Percentiles rank a stretch among this genome's conserved stretches.
These are phyloP conservation scores for Phytophthora megakarya DNA, from an alignment of 352 stramenopile species.

Conservation along the genomic window DNA sequence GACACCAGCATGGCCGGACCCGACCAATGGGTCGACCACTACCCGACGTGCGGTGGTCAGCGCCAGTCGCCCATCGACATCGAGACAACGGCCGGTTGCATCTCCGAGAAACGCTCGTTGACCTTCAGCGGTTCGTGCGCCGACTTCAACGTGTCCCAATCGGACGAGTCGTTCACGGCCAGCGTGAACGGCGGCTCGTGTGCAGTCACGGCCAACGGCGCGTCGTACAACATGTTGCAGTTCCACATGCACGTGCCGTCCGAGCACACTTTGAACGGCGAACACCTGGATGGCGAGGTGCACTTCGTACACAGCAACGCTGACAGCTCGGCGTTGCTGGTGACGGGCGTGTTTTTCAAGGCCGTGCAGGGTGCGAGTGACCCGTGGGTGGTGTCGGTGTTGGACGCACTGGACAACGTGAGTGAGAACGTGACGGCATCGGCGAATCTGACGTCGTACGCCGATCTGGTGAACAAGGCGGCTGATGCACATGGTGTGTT, in stretches of 20 bases:
- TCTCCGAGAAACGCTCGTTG: constrained; percentile 18
- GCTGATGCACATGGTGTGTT: constrained; percentile 19
- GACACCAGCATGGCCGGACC: constrained; percentile 5
- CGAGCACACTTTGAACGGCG: constrained; percentile 49
- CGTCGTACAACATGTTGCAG: constrained; percentile 36
- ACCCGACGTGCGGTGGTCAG: constrained; percentile 21
- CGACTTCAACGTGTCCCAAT: constrained; percentile 31
- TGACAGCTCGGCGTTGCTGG: constrained; percentile 33
- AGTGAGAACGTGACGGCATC: constrained; percentile 10
- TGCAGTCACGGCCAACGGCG: constrained; percentile 5
- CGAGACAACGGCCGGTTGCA: not conserved
- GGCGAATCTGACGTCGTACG: constrained; percentile 23
- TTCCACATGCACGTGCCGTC: constrained; percentile 49
- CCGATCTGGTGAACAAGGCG: constrained; percentile 16
- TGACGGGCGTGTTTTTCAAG: constrained; percentile 40
- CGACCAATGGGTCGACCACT: constrained; percentile 1
- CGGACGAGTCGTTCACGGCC: constrained; percentile 31
- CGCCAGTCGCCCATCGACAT: constrained; percentile 49
- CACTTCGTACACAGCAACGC: constrained; percentile 51
- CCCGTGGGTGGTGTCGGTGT: constrained; percentile 33
- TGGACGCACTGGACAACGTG: constrained; percentile 30
- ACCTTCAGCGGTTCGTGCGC: constrained; percentile 31
- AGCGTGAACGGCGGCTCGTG: constrained; percentile 26
- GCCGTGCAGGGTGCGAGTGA: constrained; percentile 20
- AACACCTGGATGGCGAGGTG: constrained; percentile 36